These are phyloP conservation scores for Aquilaria sinensis DNA, from an alignment of 345 rosid species.

Conservation along the genomic window DNA sequence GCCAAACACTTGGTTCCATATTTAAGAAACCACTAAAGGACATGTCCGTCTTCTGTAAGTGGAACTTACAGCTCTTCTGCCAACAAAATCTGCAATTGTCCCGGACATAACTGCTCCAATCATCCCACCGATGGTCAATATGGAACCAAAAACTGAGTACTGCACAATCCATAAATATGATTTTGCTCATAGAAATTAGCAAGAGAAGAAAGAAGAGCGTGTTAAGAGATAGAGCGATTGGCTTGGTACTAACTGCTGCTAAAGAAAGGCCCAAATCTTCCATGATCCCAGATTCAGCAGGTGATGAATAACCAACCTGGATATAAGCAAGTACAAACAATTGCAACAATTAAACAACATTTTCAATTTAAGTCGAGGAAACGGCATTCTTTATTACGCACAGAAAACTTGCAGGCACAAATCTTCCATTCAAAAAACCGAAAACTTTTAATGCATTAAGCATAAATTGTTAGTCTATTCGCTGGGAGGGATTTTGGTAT, in stretches of 20 bases:
- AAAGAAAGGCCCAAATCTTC: constrained; percentile 59
- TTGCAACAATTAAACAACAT: too few relatives aligned
- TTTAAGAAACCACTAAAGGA: too few relatives aligned
- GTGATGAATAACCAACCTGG: constrained; percentile 57
- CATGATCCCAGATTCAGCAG: constrained; percentile 53
- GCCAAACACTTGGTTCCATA: neutral
- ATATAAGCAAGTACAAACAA: constrained; percentile 2
- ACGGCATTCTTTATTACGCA: too few relatives aligned
- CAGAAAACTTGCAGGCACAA: too few relatives aligned
- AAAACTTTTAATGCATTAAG: too few relatives aligned
- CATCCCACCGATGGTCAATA: constrained; percentile 41
- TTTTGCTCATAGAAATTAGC: neutral
- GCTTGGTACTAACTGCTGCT: constrained; percentile 33
- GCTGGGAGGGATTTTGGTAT: too few relatives aligned
- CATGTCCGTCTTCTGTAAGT: neutral
- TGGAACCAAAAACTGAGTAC: constrained; percentile 53
- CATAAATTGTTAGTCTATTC: too few relatives aligned
- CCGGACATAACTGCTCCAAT: constrained; percentile 43
- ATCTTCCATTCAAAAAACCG: too few relatives aligned
- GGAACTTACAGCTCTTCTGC: constrained; percentile 36
- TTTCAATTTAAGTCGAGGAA: too few relatives aligned
- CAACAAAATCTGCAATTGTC: constrained; percentile 36
- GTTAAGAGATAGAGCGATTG: neutral
- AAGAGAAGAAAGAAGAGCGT: neutral
- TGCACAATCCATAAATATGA: constrained; percentile 2